Base-by-base conservation (phyloP, 2,329 filamentous ascomycete genomes). In the Pseudonectria foliicola region DNA sequence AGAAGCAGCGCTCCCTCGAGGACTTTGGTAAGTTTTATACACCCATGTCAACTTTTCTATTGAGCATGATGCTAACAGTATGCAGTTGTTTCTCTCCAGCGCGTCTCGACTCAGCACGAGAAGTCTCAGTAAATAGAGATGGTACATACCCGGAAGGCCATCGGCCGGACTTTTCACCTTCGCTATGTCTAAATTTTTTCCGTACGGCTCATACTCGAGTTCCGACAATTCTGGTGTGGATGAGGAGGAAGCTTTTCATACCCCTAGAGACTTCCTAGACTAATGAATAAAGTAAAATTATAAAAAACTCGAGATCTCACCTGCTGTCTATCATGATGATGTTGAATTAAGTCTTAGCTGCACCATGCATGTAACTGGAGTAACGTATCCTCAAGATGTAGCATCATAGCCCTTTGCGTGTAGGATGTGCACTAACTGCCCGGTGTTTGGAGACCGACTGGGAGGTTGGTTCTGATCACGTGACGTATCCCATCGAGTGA, bases 81-180 rank as follows among this genome's bases (percentile, higher is more conserved):
- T 40, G 44, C 54, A 87, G 85, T 92, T 61, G 85, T 93, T 57
- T 88, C 84, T 42, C 74, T 93, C 61, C 85, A 93, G 71, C 84
- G 87, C 65, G 85, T 92, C 49, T 90, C 86, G 36, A 92, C 84
- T 43, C 85, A 92, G 68, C 87, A 94, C 71, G 86, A 93, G 73
- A 90, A 89, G 75, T 84, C 79, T 50, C 71, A 79, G 64, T 89
- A 82, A 62, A 60, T 56, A 51, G 37, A 41, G 50, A 49, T 53
- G 46, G 50, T 56, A 59, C 59, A 63, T 64, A 63, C 56, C 60
- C 59, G 56, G 53, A 52, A 38, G 50, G 48, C 50, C 44, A 54
- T 55, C 48, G 40, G 50, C 55, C 51, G 57, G 57, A 49, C 53
- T 54, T 57, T 61, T 62, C 55, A 49, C 53, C 49, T 63, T 62